Conservation (phyloP, 352 stramenopile genomes). For the Phytophthora boehmeriae region DNA sequence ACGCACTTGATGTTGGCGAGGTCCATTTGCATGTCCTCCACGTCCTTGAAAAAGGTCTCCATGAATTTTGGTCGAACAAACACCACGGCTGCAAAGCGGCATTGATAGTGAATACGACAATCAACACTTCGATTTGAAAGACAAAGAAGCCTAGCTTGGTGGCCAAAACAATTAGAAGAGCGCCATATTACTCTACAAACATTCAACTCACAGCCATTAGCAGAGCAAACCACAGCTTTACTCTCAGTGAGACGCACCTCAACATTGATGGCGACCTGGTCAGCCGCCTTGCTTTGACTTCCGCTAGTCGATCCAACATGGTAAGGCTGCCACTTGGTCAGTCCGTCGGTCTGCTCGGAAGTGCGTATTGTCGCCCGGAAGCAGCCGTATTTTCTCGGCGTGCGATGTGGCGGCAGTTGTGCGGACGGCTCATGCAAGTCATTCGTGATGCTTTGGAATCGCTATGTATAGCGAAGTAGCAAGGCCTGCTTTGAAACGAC, state of each 20-base stretch:
- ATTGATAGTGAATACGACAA: slow-evolving; percentile 1
- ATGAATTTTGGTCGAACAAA: slow-evolving; percentile 90
- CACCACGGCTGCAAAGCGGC: slow-evolving; percentile 35
- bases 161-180: too few relatives aligned
- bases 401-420: slow-evolving; percentile 2
- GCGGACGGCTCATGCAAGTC: not conserved
- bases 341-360: slow-evolving; percentile 1
- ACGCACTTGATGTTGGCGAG: slow-evolving; percentile 89
- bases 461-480: slow-evolving; percentile 8
- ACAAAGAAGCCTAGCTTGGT: not conserved
- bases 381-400: slow-evolving; percentile 7
- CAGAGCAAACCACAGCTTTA: not conserved
- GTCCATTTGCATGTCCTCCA: slow-evolving; percentile 94
- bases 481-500: not conserved
- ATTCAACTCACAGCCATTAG: slow-evolving; percentile 1
- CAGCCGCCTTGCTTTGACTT: slow-evolving; percentile 64
- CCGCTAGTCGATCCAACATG: slow-evolving; percentile 77
- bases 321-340: not conserved
- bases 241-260: slow-evolving; percentile 39
- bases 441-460: not conserved
- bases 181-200: not conserved
- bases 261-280: slow-evolving; percentile 68
- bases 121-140: not conserved
- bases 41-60: slow-evolving; percentile 95
- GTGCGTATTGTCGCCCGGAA: not conserved